Evolutionary conservation across 2,329 filamentous ascomycete species (phyloP).

Genomic region (Pseudogymnoascus sp.): DNA sequence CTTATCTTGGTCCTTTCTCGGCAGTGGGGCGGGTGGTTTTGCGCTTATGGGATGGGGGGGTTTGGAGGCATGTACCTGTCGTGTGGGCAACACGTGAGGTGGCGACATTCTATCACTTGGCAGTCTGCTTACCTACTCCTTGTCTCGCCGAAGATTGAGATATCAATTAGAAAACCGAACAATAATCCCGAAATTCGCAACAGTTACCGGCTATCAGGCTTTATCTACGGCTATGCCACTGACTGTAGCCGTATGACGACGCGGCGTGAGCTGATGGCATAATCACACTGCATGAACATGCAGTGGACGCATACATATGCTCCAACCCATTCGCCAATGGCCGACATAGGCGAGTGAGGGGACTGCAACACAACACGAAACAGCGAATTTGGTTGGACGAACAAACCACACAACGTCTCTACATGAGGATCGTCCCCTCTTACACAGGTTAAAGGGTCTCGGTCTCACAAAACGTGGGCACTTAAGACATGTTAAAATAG

Average conservation of each 20-base stretch:
- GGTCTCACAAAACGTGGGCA: background rate
- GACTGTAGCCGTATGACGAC: background rate
- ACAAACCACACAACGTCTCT: background rate
- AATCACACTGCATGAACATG: slow-evolving; percentile 1
- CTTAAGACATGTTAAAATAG: background rate
- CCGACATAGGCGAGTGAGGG: background rate
- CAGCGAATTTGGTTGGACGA: background rate
- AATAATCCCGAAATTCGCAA: background rate
- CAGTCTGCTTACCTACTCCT: background rate
- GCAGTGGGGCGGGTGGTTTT: background rate
- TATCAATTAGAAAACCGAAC: background rate
- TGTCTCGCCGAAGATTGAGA: background rate
- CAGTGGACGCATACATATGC: background rate
- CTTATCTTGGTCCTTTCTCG: slow-evolving; percentile 5
- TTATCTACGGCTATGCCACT: background rate
- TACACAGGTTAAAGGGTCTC: background rate
- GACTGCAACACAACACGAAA: background rate
- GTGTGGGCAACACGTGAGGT: slow-evolving; percentile 1
- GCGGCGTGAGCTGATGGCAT: background rate
- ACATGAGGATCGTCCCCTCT: background rate
- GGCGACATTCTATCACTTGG: background rate
- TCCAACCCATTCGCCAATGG: background rate
- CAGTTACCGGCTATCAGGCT: background rate
- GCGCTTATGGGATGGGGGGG: background rate
- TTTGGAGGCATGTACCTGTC: background rate